Conservation (phyloP, 371 early-diverging fungal genomes). For the Syncephalastrum monosporum region DNA sequence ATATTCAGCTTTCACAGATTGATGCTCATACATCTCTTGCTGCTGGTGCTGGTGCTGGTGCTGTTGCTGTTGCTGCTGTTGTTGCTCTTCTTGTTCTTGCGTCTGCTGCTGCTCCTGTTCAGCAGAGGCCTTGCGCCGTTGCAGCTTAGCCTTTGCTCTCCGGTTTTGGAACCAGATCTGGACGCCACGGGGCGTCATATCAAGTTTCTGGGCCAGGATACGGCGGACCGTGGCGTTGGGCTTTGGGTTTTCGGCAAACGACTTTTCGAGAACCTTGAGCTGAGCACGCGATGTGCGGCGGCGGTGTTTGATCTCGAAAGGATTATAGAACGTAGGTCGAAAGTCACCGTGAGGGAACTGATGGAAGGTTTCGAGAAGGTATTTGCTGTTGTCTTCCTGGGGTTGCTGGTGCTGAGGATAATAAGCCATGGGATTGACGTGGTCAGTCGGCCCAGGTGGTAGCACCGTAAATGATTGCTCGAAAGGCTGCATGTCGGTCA, state of each 20-base stretch:
- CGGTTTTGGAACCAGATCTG: conserved; percentile 99
- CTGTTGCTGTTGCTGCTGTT: conserved; percentile 1
- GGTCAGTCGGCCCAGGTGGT: background rate
- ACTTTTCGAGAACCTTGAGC: conserved; percentile 65
- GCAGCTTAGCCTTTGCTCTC: conserved; percentile 75
- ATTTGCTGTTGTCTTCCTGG: conserved; percentile 15
- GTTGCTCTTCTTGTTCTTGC: conserved; percentile 4
- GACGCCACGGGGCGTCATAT: conserved; percentile 89
- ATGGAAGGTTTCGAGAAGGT: conserved; percentile 40
- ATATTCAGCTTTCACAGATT: background rate
- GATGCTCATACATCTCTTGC: background rate
- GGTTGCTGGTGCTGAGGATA: conserved; percentile 1
- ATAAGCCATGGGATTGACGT: background rate
- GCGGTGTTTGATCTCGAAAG: conserved; percentile 77
- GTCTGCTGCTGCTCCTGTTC: conserved; percentile 8
- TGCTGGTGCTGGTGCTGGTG: background rate
- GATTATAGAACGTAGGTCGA: conserved; percentile 73
- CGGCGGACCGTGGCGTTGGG: conserved; percentile 68
- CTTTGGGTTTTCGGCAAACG: conserved; percentile 67
- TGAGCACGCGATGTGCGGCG: conserved; percentile 74
- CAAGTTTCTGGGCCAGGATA: conserved; percentile 68
- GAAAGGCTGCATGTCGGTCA: conserved; percentile 29
- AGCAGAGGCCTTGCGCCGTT: conserved; percentile 23
- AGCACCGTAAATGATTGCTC: conserved; percentile 29
- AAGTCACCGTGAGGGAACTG: conserved; percentile 63